These are phyloP conservation scores for Geranium brycei DNA, from an alignment of 345 rosid genomes.

Conservation along the genomic window DNA sequence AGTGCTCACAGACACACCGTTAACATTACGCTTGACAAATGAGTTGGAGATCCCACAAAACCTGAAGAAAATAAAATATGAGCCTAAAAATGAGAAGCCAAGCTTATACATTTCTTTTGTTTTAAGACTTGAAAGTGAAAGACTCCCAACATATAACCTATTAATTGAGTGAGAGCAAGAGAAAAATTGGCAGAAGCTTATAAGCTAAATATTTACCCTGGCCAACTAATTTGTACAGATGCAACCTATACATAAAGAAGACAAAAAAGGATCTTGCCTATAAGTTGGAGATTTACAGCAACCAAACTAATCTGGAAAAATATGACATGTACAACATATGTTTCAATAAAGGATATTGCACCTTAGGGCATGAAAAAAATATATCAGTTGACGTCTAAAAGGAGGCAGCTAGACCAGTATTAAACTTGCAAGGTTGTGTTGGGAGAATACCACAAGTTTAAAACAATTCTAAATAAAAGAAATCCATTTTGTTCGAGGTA, in stretches of 20 bases:
- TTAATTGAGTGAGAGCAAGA: not conserved
- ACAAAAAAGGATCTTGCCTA: no score
- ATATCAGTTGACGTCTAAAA: no score
- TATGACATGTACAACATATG: no score
- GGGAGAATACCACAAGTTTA: not conserved
- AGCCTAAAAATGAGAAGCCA: not conserved
- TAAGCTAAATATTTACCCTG: no score
- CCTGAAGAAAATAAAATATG: constrained; percentile 29
- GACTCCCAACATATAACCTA: not conserved
- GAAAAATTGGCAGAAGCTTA: no score
- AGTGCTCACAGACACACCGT: constrained; percentile 24
- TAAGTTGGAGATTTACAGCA: no score
- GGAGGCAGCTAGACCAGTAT: no score
- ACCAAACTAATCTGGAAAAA: no score
- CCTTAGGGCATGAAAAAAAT: no score
- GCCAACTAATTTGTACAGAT: no score
- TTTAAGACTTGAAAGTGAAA: not conserved
- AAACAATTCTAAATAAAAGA: not conserved
- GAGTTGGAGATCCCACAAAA: constrained; percentile 67
- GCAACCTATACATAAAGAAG: no score
- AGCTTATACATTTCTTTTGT: not conserved
- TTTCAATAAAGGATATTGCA: no score
- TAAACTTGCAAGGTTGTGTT: not conserved
- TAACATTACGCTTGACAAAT: constrained; percentile 42
- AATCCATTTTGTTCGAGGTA: not conserved